A percentile compares a stretch with the other conserved stretches of the same genome.
Conservation (phyloP, 208 protist species). For the Strigomonas galati region DNA sequence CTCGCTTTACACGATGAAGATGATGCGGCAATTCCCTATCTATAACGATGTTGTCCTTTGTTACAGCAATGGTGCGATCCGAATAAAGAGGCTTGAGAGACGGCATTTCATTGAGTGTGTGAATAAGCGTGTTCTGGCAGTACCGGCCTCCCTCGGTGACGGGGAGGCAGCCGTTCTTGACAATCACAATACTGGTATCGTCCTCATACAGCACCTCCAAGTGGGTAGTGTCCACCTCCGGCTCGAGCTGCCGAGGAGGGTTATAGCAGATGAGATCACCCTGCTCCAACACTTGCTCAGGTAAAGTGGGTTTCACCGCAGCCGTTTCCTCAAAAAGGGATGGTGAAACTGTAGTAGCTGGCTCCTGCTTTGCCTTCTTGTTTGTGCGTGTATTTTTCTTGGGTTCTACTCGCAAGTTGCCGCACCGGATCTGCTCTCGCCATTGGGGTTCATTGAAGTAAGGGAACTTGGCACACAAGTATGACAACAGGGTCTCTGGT, state of each 20-base stretch:
- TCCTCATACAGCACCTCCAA: conserved; percentile 60
- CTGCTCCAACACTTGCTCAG: conserved; percentile 38
- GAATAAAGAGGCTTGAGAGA: too few relatives aligned
- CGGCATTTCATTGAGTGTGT: conserved; percentile 23
- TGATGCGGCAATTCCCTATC: too few relatives aligned
- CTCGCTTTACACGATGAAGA: too few relatives aligned
- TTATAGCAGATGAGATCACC: conserved; percentile 55
- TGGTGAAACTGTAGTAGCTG: too few relatives aligned
- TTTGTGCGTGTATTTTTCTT: not conserved
- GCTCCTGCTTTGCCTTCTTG: too few relatives aligned
- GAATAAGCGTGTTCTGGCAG: conserved; percentile 71
- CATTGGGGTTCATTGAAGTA: conserved; percentile 59
- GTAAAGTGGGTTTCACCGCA: too few relatives aligned
- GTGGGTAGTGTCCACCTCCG: conserved; percentile 53
- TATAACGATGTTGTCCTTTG: too few relatives aligned
- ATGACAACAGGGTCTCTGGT: conserved; percentile 39
- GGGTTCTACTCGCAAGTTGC: conserved; percentile 41
- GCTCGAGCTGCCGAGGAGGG: conserved; percentile 70
- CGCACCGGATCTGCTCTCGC: conserved; percentile 39
- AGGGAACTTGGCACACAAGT: conserved; percentile 44
- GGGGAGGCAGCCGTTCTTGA: conserved; percentile 79
- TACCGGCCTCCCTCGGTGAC: conserved; percentile 84
- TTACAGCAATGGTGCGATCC: too few relatives aligned
- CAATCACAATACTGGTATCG: conserved; percentile 43
- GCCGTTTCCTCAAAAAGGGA: too few relatives aligned